These are phyloP conservation scores for Arthrobotrys iridis DNA, from an alignment of 2,329 filamentous ascomycete genomes.

Conservation along the genomic window DNA sequence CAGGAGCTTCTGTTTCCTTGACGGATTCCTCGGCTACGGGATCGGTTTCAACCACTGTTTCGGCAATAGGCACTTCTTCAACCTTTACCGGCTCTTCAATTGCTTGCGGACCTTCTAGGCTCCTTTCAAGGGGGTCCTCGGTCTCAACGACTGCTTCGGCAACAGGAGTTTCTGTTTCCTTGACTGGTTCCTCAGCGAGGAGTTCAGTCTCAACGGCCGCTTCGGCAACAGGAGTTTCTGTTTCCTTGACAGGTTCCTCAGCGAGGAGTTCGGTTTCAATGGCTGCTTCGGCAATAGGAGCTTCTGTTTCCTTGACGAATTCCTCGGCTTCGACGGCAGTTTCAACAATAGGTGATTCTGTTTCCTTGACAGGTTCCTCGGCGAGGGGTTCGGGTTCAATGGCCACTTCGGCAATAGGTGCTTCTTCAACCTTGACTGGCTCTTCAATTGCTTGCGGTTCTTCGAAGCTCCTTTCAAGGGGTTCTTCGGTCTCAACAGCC, in stretches of 20 bases:
- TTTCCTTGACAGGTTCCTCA: not conserved
- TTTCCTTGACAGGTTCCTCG: not conserved
- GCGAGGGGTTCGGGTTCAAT: not conserved
- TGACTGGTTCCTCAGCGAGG: constrained; percentile 5
- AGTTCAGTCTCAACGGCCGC: not conserved
- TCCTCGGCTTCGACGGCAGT: not conserved
- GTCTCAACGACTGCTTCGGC: not conserved
- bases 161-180: not conserved
- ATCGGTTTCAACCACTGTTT: not conserved
- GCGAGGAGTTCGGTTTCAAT: not conserved
- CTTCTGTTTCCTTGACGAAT: not conserved
- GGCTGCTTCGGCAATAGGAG: not conserved
- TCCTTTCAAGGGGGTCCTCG: no score
- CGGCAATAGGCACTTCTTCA: not conserved
- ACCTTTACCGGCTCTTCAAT: not conserved
- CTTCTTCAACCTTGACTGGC: not conserved
- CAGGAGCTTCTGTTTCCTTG: not conserved
- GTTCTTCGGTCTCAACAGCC: not conserved
- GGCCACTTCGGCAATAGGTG: not conserved
- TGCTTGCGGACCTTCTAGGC: not conserved
- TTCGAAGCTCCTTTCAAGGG: not conserved
- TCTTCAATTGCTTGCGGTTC: not conserved
- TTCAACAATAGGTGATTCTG: not conserved
- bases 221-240: not conserved
- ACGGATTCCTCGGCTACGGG: not conserved